Evolutionary conservation across 2,329 filamentous ascomycete species (phyloP), one percentile per base, ranked within the genome.

Genomic region (Cytospora piceae): DNA sequence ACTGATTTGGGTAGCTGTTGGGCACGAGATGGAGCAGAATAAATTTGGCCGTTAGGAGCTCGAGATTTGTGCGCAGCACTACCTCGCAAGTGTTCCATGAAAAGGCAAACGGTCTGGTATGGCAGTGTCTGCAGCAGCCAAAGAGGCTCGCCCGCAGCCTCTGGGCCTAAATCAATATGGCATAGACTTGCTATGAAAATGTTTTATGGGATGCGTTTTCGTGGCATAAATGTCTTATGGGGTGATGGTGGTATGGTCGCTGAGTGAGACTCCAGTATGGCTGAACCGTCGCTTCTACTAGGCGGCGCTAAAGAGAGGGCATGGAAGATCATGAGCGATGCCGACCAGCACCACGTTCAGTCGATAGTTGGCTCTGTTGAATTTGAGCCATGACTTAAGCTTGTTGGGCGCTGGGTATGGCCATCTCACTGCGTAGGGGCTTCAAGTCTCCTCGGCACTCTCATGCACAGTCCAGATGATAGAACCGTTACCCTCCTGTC

Each of bases 401-500:
- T 20, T 7, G 37, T 20, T 39, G 37, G 37, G 37, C 7, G 15
- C 37, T 39, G 12, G 34, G 14, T 14, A 37, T 9, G 32, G 22
- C 11, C 9, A 5, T 39, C 32, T 63, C 52, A 65, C 58, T 58
- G 56, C 39, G 17, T 9, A 17, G 8, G n/a, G 14, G 34, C 20
- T 17, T 67, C 66, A 63, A 32, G 63, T 62, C 58, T 67, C 66
- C 39, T 67, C 63, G n/a, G 58, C 51, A 31, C 66, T 67, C 46
- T 67, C 66, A 8, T 27, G 63, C 15, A 67, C 63, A 32, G 63
- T 67, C 66, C 66, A 67, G 14, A 67, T 65, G 12, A 42, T 39
- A 7, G 58, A 65, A n/a, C 6, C 14, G 9, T 34, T 53, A 27
- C 62, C 39, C 49, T 55, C 55, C 29, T 65, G 49, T 46, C 63